A percentile compares a stretch with the other conserved stretches of the same genome.
Conservation (phyloP, 2,329 filamentous ascomycete genomes). For the Parafenestella ontariensis region DNA sequence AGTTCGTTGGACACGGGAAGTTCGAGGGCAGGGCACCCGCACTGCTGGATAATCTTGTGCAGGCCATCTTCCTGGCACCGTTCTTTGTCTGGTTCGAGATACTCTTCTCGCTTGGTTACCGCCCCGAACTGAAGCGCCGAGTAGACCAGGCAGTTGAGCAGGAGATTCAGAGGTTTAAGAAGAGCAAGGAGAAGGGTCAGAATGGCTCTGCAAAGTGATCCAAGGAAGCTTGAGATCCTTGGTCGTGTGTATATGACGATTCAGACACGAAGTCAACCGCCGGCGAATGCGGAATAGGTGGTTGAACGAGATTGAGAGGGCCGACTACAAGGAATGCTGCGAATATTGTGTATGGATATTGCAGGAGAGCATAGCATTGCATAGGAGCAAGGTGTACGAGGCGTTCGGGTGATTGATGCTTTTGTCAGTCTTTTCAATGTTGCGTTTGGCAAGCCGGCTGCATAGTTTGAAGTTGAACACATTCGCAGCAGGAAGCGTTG, state of each 20-base stretch:
- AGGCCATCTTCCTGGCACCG: constrained; percentile 90
- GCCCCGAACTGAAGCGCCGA: constrained; percentile 82
- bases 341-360: constrained; percentile 9
- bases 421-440: constrained; percentile 4
- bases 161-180: constrained; percentile 76
- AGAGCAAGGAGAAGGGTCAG: constrained; percentile 58
- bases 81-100: constrained; percentile 98
- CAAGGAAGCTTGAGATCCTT: neutral
- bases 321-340: neutral
- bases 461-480: constrained; percentile 3
- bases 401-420: constrained; percentile 10
- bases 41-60: constrained; percentile 86
- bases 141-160: constrained; percentile 77
- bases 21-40: constrained; percentile 91
- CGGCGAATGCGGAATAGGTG: neutral
- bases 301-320: neutral
- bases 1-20: constrained; percentile 89
- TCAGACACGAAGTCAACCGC: neutral
- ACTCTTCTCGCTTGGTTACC: constrained; percentile 88
- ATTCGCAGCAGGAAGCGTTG: neutral
- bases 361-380: constrained; percentile 27
- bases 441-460: neutral
- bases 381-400: constrained; percentile 30
- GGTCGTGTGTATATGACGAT: neutral
- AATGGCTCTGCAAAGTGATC: constrained; percentile 39